These are phyloP conservation scores for Stachybotrys chlorohalonatus DNA, from an alignment of 2,329 filamentous ascomycete species.

Conservation along the genomic window DNA sequence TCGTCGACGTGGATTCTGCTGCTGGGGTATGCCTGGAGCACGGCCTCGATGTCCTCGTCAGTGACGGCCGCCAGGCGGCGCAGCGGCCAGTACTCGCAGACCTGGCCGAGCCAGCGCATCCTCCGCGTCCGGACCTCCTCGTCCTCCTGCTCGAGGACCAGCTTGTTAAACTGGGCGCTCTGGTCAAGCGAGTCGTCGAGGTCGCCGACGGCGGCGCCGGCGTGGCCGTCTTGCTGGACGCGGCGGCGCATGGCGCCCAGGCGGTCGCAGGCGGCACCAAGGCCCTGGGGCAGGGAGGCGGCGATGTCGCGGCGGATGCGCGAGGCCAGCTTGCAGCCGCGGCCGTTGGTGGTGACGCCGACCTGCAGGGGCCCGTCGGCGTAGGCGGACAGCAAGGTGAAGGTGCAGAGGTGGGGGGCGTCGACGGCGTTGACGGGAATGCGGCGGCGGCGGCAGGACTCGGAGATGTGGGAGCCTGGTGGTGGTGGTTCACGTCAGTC, in stretches of 20 bases:
- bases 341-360: conserved; percentile 89
- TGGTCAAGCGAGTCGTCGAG: conserved; percentile 62
- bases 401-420: conserved; percentile 76
- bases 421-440: conserved; percentile 94
- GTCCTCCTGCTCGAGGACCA: conserved; percentile 59
- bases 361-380: conserved; percentile 87
- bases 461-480: conserved; percentile 58
- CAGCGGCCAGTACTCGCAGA: conserved; percentile 98
- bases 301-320: conserved; percentile 84
- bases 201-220: conserved; percentile 22
- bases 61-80: conserved; percentile 69
- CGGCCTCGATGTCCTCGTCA: conserved; percentile 66
- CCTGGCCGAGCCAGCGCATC: conserved; percentile 88
- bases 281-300: conserved; percentile 61
- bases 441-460: conserved; percentile 65
- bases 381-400: conserved; percentile 82
- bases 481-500: background rate
- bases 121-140: conserved; percentile 69
- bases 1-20: conserved; percentile 11
- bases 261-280: conserved; percentile 69
- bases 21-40: conserved; percentile 63
- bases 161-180: conserved; percentile 71
- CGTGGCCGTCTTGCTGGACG: conserved; percentile 57
- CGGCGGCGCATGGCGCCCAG: conserved; percentile 64
- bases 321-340: conserved; percentile 87